phyloP scores from a whole-genome alignment of 192 early-diverging fungal species.

The Linnemannia exigua region DNA sequence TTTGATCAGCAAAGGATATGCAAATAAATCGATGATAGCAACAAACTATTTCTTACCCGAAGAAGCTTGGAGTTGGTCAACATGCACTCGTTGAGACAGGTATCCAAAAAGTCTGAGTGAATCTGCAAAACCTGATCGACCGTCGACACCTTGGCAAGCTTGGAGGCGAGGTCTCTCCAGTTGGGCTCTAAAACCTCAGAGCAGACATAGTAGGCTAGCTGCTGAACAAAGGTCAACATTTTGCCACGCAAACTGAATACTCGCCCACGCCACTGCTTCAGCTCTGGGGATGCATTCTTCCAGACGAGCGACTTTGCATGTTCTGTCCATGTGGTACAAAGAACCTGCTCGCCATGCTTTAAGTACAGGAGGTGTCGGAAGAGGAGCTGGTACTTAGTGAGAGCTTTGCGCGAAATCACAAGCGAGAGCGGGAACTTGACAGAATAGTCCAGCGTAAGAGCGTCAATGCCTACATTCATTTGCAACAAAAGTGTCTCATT shows the following conservation, averaged over 20 bases:
- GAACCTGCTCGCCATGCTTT: conserved; percentile 89
- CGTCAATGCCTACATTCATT: conserved; percentile 75
- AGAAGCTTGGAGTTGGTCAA: conserved; percentile 87
- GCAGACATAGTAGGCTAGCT: conserved; percentile 90
- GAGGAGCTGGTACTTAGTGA: conserved; percentile 93
- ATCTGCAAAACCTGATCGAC: conserved; percentile 88
- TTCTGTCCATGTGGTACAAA: conserved; percentile 84
- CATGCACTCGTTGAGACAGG: conserved; percentile 93
- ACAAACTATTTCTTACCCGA: conserved; percentile 69
- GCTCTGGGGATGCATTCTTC: conserved; percentile 61
- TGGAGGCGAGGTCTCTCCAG: conserved; percentile 79
- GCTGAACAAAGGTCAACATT: conserved; percentile 94
- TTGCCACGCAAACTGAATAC: conserved; percentile 81
- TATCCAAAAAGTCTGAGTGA: conserved; percentile 89
- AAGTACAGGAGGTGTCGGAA: conserved; percentile 92
- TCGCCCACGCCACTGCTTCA: conserved; percentile 70
- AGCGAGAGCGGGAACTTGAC: conserved; percentile 92
- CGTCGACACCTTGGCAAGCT: conserved; percentile 77
- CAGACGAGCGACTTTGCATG: conserved; percentile 68
- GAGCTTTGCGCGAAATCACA: conserved; percentile 84
- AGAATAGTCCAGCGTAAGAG: conserved; percentile 85
- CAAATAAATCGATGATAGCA: not conserved
- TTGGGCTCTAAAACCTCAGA: conserved; percentile 95
- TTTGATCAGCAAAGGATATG: not conserved
- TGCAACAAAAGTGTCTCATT: not conserved